Percentiles rank a stretch among this genome's conserved stretches.
Conservation (phyloP, 2,329 filamentous ascomycete species). For the Cercospora sp. region DNA sequence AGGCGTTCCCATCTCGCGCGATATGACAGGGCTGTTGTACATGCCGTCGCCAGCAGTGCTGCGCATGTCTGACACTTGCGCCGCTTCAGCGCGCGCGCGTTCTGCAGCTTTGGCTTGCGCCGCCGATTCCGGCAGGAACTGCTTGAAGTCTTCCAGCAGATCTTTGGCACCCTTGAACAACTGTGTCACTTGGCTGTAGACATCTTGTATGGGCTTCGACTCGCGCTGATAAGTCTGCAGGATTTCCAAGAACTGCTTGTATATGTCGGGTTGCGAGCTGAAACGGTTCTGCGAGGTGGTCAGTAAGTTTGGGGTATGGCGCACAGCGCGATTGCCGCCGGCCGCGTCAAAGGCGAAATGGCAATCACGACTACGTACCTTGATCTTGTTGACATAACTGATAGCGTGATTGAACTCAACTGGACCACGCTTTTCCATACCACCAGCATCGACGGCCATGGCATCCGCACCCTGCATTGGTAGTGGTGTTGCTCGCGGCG, state of each 20-base stretch:
- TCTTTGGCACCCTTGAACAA: conserved; percentile 93
- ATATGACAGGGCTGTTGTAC: conserved; percentile 43
- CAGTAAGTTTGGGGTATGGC: not conserved
- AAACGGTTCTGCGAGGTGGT: conserved; percentile 74
- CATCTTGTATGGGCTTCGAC: conserved; percentile 96
- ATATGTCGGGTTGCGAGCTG: conserved; percentile 93
- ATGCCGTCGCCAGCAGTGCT: conserved; percentile 46
- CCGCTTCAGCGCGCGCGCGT: conserved; percentile 65
- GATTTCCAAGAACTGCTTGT: conserved; percentile 98
- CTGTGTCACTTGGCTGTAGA: conserved; percentile 93
- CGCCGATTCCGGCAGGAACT: conserved; percentile 90
- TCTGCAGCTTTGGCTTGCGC: conserved; percentile 63
- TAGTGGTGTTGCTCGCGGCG: conserved; percentile 51
- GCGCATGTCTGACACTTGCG: conserved; percentile 62
- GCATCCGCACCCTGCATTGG: conserved; percentile 60
- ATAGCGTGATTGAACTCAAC: conserved; percentile 99
- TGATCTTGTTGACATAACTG: conserved; percentile 99
- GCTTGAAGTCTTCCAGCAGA: conserved; percentile 96
- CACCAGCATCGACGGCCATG: conserved; percentile 46
- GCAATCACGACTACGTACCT: conserved; percentile 60
- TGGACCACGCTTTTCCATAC: conserved; percentile 80
- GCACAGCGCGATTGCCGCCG: not conserved
- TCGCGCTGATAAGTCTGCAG: conserved; percentile 97
- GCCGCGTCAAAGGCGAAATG: not conserved
- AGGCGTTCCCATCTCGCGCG: conserved; percentile 41